Evolutionary conservation across 306 rosid genomes (phyloP).

Genomic region (Astragalus membranaceus): DNA sequence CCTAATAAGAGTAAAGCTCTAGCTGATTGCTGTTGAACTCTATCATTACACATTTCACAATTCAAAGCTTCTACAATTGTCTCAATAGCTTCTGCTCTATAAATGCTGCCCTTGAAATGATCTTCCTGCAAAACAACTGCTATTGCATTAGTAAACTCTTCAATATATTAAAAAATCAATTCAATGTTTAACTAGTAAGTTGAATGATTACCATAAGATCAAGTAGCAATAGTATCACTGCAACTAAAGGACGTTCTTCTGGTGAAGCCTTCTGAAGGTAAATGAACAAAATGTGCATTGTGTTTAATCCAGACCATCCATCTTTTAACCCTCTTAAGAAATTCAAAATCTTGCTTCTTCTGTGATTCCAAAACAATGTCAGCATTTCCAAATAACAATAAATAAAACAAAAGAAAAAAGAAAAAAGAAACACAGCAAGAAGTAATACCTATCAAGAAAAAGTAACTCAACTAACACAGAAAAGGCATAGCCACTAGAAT

Average conservation of each 20-base stretch:
- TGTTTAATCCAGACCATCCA: slow-evolving; percentile 63
- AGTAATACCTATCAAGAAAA: slow-evolving; percentile 52
- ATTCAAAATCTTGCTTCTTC: slow-evolving; percentile 48
- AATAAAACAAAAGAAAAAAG: background rate
- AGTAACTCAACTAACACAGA: slow-evolving; percentile 52
- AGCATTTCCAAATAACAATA: background rate
- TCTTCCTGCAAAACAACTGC: slow-evolving; percentile 83
- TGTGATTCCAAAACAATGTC: slow-evolving; percentile 23
- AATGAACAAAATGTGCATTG: slow-evolving; percentile 56
- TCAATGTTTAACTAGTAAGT: background rate
- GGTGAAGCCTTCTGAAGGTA: slow-evolving; percentile 50
- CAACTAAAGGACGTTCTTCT: slow-evolving; percentile 57
- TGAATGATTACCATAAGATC: slow-evolving; percentile 71
- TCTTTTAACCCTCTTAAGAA: slow-evolving; percentile 53
- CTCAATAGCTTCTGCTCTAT: slow-evolving; percentile 77
- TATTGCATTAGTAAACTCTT: slow-evolving; percentile 53
- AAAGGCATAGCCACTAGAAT: slow-evolving; percentile 37
- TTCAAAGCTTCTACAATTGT: slow-evolving; percentile 48
- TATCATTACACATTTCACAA: slow-evolving; percentile 30
- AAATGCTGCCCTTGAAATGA: slow-evolving; percentile 48
- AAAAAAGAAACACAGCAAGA: too few relatives aligned
- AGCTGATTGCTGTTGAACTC: slow-evolving; percentile 55
- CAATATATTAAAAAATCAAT: background rate
- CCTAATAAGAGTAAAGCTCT: slow-evolving; percentile 62
- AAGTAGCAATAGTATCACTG: slow-evolving; percentile 59